These are phyloP conservation scores for Candida tammaniensis DNA, from an alignment of 805 yeast genomes.

Conservation along the genomic window DNA sequence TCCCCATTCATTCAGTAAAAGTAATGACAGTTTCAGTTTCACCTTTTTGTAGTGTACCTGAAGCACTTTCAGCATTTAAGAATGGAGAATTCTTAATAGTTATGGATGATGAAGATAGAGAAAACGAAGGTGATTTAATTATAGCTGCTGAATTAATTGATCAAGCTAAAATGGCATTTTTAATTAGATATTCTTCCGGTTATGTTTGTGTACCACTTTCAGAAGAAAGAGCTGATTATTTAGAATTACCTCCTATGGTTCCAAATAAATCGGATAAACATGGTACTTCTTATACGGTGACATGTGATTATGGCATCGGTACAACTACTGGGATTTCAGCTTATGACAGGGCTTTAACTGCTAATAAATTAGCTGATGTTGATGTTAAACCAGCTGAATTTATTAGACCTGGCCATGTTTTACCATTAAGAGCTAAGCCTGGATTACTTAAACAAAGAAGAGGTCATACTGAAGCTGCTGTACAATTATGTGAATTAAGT, in stretches of 20 bases:
- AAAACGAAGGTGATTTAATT: conserved; percentile 95
- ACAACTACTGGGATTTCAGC: conserved; percentile 98
- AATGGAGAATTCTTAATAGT: conserved; percentile 85
- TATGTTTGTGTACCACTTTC: conserved; percentile 91
- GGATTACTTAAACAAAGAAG: conserved; percentile 79
- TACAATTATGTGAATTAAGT: conserved; percentile 75
- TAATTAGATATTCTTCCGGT: conserved; percentile 85
- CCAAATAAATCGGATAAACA: conserved; percentile 71
- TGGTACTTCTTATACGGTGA: conserved; percentile 94
- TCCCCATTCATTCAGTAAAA: too few relatives aligned
- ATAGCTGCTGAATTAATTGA: conserved; percentile 85
- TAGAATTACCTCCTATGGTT: conserved; percentile 79
- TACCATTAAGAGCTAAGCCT: conserved; percentile 87
- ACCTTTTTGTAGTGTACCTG: conserved; percentile 60
- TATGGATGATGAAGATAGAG: conserved; percentile 96
- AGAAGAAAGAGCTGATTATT: conserved; percentile 70
- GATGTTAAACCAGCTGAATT: conserved; percentile 59
- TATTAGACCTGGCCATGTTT: conserved; percentile 89
- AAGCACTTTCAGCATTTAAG: conserved; percentile 69
- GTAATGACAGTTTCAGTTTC: conserved; percentile 12
- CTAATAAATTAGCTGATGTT: conserved; percentile 64
- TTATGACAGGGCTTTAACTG: conserved; percentile 86
- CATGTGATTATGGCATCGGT: conserved; percentile 81
- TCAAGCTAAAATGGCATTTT: conserved; percentile 87
- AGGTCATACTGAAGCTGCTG: conserved; percentile 98